These are phyloP conservation scores for Haplosporangium gracile DNA, from an alignment of 192 early-diverging fungal genomes.

Conservation along the genomic window DNA sequence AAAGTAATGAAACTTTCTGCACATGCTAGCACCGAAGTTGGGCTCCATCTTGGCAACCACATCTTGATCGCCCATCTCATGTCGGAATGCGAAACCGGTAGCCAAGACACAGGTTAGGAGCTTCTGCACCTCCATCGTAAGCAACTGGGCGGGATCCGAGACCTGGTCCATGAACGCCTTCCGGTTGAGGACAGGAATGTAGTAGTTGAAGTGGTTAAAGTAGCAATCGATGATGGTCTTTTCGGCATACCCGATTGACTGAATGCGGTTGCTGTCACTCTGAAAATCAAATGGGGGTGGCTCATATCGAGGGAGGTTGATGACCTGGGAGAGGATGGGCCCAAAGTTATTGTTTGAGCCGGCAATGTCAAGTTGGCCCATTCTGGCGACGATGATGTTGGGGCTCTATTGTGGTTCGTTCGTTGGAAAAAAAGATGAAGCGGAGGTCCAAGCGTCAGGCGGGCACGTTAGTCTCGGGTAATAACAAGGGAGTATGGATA, in stretches of 20 bases:
- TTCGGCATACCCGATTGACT: conserved; percentile 9
- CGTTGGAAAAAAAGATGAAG: background rate
- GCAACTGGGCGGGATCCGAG: conserved; percentile 10
- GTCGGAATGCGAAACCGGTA: conserved; percentile 50
- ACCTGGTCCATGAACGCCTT: conserved; percentile 39
- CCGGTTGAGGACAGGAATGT: conserved; percentile 42
- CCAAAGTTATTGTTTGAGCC: conserved; percentile 54
- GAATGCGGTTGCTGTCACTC: conserved; percentile 30
- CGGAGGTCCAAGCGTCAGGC: background rate
- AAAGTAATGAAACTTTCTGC: conserved; percentile 45
- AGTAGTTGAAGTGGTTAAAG: conserved; percentile 55
- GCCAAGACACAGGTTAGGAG: conserved; percentile 47
- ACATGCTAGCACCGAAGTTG: conserved; percentile 36
- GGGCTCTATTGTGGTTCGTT: conserved; percentile 16
- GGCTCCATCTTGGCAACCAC: conserved; percentile 47
- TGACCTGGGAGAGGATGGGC: conserved; percentile 46
- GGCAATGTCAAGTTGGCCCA: conserved; percentile 41
- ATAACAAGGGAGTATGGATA: background rate
- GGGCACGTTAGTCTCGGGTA: background rate
- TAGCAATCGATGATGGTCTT: conserved; percentile 51
- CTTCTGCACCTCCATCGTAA: conserved; percentile 29
- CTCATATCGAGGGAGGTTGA: conserved; percentile 52
- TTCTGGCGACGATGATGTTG: conserved; percentile 40
- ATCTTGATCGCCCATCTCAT: conserved; percentile 28
- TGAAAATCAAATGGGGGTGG: conserved; percentile 36